phyloP scores from a whole-genome alignment of 1,284 basidiomycete genomes.

The Tylopilus sp. region DNA sequence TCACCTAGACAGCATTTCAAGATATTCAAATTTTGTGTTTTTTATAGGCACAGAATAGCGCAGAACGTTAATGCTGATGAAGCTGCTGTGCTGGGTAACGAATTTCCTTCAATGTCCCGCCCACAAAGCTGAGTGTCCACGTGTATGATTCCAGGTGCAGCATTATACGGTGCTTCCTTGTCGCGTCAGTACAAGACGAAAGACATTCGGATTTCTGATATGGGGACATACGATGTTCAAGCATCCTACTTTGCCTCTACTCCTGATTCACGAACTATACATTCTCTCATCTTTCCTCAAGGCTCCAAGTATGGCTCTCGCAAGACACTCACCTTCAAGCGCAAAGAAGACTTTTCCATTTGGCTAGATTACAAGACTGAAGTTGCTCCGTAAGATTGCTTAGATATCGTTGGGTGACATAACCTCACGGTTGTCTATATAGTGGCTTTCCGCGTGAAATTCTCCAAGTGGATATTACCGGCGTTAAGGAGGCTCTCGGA shows the following conservation, averaged over 20 bases:
- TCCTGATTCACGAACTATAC: conserved; percentile 73
- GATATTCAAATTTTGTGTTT: conserved; percentile 21
- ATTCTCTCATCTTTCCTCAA: conserved; percentile 78
- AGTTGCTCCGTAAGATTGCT: conserved; percentile 63
- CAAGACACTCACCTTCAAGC: conserved; percentile 85
- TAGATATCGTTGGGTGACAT: conserved; percentile 1
- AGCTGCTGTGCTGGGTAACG: conserved; percentile 87
- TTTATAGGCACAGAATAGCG: conserved; percentile 79
- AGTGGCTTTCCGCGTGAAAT: conserved; percentile 78
- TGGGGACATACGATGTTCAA: conserved; percentile 78
- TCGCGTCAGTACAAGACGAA: conserved; percentile 97
- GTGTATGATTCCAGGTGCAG: conserved; percentile 71
- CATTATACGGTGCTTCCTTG: conserved; percentile 91
- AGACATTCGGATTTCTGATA: conserved; percentile 88
- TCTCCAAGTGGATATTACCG: conserved; percentile 74
- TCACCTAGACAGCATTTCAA: neutral
- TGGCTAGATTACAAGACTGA: conserved; percentile 76
- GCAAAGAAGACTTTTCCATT: conserved; percentile 82
- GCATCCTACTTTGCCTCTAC: conserved; percentile 79
- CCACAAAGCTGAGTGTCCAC: conserved; percentile 12
- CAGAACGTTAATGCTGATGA: conserved; percentile 98
- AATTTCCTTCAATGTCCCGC: neutral
- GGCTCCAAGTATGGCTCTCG: conserved; percentile 82
- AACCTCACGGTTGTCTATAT: conserved; percentile 13
- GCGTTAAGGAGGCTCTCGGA: conserved; percentile 74